Evolutionary conservation across 306 rosid genomes (phyloP).

Genomic region (Acacia confusa): DNA sequence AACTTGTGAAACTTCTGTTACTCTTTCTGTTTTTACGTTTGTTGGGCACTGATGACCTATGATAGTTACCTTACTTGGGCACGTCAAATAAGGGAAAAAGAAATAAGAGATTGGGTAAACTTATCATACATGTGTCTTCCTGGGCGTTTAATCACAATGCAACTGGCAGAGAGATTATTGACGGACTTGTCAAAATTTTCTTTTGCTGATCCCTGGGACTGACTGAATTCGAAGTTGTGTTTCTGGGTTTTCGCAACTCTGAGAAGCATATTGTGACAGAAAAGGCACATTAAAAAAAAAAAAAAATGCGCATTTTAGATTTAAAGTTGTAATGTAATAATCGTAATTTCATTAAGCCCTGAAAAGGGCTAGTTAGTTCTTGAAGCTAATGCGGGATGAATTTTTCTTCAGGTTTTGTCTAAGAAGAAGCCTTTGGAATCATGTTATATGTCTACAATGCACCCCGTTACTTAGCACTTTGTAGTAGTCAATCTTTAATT

Average conservation of each 20-base stretch:
- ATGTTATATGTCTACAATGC: conserved; percentile 12
- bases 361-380: neutral
- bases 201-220: neutral
- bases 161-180: conserved; percentile 18
- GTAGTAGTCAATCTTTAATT: conserved; percentile 14
- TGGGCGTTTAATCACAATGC: neutral
- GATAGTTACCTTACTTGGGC: conserved; percentile 11
- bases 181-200: conserved; percentile 6
- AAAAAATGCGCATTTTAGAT: neutral
- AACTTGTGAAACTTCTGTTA: neutral
- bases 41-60: conserved; percentile 25
- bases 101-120: neutral
- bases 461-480: conserved; percentile 16
- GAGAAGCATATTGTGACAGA: conserved; percentile 6
- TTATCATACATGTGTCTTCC: neutral
- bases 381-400: conserved; percentile 22
- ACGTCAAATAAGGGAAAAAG: conserved; percentile 12
- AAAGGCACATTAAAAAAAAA: neutral
- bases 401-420: conserved; percentile 6
- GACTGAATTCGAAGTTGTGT: neutral
- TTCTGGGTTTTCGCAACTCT: conserved; percentile 16
- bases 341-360: conserved; percentile 21
- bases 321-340: conserved; percentile 28
- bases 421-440: conserved; percentile 9
- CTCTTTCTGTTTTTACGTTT: conserved; percentile 12